These are phyloP conservation scores for Viridothelium virens DNA, from an alignment of 495 filamentous ascomycete species.

Conservation along the genomic window DNA sequence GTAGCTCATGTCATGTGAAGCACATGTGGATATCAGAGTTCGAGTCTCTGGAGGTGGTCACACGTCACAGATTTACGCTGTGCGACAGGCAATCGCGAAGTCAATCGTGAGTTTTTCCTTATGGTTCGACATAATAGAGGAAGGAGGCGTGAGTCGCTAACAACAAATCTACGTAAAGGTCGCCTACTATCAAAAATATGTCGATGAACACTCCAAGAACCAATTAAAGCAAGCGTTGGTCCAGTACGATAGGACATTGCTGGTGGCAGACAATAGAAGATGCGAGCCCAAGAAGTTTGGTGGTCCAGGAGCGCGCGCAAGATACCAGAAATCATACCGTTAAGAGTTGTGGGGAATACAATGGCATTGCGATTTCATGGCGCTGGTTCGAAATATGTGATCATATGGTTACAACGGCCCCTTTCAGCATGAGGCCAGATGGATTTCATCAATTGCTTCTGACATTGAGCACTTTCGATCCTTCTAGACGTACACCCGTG, in stretches of 20 bases:
- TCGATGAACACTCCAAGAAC: constrained; percentile 99
- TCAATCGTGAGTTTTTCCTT: constrained; percentile 50
- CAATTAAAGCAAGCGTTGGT: constrained; percentile 88
- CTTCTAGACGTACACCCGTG: too few species aligned
- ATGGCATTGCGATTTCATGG: constrained; percentile 6
- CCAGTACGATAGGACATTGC: constrained; percentile 90
- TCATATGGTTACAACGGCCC: background rate
- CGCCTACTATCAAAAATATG: constrained; percentile 99
- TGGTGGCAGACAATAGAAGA: constrained; percentile 95
- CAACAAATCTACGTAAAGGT: constrained; percentile 33
- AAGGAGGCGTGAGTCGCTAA: constrained; percentile 2
- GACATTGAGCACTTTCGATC: background rate
- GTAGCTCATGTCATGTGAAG: constrained; percentile 20
- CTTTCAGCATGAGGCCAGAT: background rate
- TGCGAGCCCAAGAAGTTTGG: constrained; percentile 49
- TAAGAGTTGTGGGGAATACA: constrained; percentile 36
- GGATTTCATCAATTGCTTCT: background rate
- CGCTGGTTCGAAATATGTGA: constrained; percentile 8
- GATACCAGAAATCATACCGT: constrained; percentile 90
- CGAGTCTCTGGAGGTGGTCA: constrained; percentile 96
- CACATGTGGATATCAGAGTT: constrained; percentile 92
- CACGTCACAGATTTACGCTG: constrained; percentile 96
- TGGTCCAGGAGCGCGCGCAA: constrained; percentile 85
- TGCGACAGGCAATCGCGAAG: constrained; percentile 98
- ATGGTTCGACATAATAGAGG: background rate